Evolutionary conservation across 768 basidiomycete genomes (phyloP).

Genomic region (Panus rudis): DNA sequence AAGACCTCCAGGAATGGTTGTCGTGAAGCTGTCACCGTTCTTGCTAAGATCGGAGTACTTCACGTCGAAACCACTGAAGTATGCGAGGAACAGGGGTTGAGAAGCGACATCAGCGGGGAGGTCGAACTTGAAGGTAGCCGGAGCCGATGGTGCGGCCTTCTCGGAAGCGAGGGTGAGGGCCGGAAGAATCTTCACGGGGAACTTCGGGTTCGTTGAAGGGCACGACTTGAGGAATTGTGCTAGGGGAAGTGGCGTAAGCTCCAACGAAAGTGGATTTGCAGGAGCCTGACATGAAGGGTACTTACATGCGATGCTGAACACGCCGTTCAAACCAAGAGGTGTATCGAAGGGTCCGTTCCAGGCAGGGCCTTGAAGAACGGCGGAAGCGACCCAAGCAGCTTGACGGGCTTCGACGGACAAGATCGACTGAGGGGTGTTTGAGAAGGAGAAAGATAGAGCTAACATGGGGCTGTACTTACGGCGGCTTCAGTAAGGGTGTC

Average conservation of each 20-base stretch:
- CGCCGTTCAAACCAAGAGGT: conserved; percentile 27
- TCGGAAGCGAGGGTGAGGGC: conserved; percentile 24
- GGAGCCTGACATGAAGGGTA: not conserved
- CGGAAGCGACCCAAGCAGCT: conserved; percentile 40
- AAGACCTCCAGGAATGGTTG: conserved; percentile 4
- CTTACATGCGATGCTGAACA: conserved; percentile 38
- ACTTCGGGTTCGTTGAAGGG: conserved; percentile 39
- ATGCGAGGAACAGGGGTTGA: conserved; percentile 9
- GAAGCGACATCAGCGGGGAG: conserved; percentile 1
- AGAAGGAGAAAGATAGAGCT: not conserved
- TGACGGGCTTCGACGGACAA: conserved; percentile 50
- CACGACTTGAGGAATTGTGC: conserved; percentile 41
- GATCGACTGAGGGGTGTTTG: conserved; percentile 29
- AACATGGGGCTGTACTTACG: no score
- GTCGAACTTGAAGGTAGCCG: conserved; percentile 24
- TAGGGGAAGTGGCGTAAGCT: conserved; percentile 24
- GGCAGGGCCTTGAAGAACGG: conserved; percentile 32
- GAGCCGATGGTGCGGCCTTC: conserved; percentile 21
- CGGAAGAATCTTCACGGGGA: conserved; percentile 46
- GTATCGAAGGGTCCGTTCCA: conserved; percentile 44
- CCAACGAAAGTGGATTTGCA: not conserved
- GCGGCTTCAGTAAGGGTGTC: conserved; percentile 47
- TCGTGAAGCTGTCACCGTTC: conserved; percentile 1
- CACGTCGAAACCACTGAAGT: conserved; percentile 6
- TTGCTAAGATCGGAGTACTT: conserved; percentile 4